These are phyloP conservation scores for Amyloporia xantha DNA, from an alignment of 768 basidiomycete genomes.

Conservation along the genomic window DNA sequence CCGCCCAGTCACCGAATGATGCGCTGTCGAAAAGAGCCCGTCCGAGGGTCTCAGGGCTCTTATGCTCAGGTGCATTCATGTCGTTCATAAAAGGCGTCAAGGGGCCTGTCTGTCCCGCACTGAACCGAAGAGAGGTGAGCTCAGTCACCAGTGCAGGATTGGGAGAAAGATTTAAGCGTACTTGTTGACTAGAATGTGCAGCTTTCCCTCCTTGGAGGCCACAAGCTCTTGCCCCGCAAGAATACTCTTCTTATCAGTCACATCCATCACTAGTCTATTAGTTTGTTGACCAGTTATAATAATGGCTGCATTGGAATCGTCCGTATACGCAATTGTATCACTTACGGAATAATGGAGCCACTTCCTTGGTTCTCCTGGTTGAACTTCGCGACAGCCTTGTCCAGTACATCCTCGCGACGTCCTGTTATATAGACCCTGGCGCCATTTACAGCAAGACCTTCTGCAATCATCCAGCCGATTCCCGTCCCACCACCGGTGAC, in stretches of 20 bases:
- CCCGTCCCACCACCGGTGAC: constrained; percentile 45
- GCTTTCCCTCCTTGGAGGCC: constrained; percentile 53
- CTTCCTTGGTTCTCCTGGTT: constrained; percentile 36
- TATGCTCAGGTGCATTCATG: constrained; percentile 48
- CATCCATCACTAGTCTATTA: constrained; percentile 67
- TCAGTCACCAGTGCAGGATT: not conserved
- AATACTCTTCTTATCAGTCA: constrained; percentile 66
- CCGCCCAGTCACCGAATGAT: constrained; percentile 55
- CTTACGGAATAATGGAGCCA: constrained; percentile 57
- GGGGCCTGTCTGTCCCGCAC: constrained; percentile 74
- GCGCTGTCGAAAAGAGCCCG: constrained; percentile 67
- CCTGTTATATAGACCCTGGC: constrained; percentile 80
- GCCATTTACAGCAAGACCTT: constrained; percentile 68
- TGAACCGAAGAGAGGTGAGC: constrained; percentile 25
- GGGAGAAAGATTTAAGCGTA: constrained; percentile 19
- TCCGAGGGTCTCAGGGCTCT: constrained; percentile 59
- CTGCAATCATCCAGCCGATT: constrained; percentile 60
- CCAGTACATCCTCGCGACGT: constrained; percentile 57
- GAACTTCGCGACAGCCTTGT: constrained; percentile 36
- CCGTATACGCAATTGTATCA: constrained; percentile 12
- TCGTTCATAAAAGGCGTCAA: constrained; percentile 50
- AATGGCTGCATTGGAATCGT: not conserved
- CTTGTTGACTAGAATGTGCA: constrained; percentile 84
- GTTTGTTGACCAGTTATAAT: not conserved
- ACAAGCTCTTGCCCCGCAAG: constrained; percentile 44